Base-by-base conservation (phyloP, 345 rosid genomes). In the Eucalyptus cloeziana region DNA sequence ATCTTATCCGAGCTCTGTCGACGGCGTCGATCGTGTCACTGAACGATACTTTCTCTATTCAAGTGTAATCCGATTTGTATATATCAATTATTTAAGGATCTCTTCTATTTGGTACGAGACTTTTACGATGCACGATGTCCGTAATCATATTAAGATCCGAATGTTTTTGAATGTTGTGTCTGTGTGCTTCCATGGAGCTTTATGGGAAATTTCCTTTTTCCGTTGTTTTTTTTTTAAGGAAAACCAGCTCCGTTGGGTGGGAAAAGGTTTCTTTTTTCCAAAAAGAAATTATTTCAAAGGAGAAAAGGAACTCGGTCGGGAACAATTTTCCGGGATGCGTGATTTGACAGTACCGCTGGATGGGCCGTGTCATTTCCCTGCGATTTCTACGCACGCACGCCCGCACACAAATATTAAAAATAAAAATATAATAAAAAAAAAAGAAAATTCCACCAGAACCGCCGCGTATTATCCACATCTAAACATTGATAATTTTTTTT, bases 21-120 rank as follows among this genome's bases (percentile, higher is more conserved):
- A 56, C 0, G 1, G 2, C 0, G 2, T 56, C 3, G 0, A 0
- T 60, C 0, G 2, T 25, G n/a, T 2, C n/a, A 25, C 13, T 10
- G 3, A 11, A 25, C 3, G 4, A 60, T 60, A 60, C 14, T 60
- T 60, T 5, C 3, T 60, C n/a, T 25, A 25, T 60, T 25, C n/a
- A 60, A 3, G 14, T 27, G n/a, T 12, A 27, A 25, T 60, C 27
- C 3, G 3, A 60, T 60, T 12, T 60, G 15, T 12, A 27, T 12
- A 60, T 60, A 27, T 25, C 14, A 60, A 27, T 60, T 25, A 60
- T 60, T 25, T 25, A 60, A 60, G 67, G 31, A 60, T 60, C 67
- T 27, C 15, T 60, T 60, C n/a, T 25, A 60, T 25, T 60, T 27
- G 30, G n/a, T 10, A 60, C 31, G 14, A 60, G 4, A 52, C 10